Evolutionary conservation across 805 yeast species (phyloP).

Genomic region (Yamadazyma kitorensis): DNA sequence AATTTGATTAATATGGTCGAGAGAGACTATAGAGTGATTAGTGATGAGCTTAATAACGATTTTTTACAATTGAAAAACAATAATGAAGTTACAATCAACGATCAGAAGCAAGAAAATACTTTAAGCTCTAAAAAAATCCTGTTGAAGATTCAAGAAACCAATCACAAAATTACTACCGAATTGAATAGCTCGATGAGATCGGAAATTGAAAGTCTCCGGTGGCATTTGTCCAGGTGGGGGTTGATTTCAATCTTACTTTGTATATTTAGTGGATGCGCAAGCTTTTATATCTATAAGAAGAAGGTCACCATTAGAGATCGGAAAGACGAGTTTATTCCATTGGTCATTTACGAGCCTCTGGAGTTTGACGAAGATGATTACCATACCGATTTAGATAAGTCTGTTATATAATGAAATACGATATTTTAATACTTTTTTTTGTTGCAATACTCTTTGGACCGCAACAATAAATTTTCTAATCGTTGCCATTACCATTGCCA

Average conservation of each 20-base stretch:
- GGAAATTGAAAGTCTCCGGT: conserved; percentile 82
- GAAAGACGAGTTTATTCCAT: conserved; percentile 39
- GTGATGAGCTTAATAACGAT: conserved; percentile 71
- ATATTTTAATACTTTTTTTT: no score
- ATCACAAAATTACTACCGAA: conserved; percentile 80
- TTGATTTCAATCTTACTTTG: conserved; percentile 68
- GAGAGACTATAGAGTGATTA: conserved; percentile 65
- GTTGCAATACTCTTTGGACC: no score
- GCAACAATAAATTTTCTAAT: no score
- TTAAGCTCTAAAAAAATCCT: conserved; percentile 66
- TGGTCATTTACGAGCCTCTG: conserved; percentile 43
- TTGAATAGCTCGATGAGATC: conserved; percentile 79
- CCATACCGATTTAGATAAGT: conserved; percentile 51
- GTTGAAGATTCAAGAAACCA: conserved; percentile 73
- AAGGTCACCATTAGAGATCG: conserved; percentile 15
- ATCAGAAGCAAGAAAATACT: conserved; percentile 82
- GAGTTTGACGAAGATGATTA: conserved; percentile 53
- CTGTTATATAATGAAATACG: conserved; percentile 11
- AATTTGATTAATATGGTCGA: conserved; percentile 66
- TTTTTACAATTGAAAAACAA: conserved; percentile 64
- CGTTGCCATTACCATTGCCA: no score
- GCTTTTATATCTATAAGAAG: conserved; percentile 48
- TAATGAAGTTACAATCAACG: conserved; percentile 77
- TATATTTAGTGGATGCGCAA: conserved; percentile 51
- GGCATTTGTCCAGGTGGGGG: conserved; percentile 93